phyloP scores from a whole-genome alignment of 2,329 filamentous ascomycete genomes.

The Cercospora zeina region DNA sequence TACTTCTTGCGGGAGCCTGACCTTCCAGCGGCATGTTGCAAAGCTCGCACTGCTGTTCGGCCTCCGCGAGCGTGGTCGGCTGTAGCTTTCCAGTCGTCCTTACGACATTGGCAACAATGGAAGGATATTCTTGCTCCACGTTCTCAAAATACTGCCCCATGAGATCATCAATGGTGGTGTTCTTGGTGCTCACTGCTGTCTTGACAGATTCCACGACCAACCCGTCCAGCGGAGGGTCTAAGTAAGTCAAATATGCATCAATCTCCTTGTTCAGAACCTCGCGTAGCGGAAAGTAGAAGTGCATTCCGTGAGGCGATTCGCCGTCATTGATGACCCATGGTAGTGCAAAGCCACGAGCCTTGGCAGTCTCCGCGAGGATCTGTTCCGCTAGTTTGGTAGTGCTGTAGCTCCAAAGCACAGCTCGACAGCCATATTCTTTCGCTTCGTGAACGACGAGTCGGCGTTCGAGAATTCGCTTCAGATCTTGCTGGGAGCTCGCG shows the following conservation, averaged over 20 bases:
- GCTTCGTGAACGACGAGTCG: constrained; percentile 70
- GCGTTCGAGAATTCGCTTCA: constrained; percentile 68
- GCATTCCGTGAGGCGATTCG: constrained; percentile 56
- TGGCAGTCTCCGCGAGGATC: constrained; percentile 83
- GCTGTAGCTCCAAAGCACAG: constrained; percentile 78
- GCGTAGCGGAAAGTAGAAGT: constrained; percentile 76
- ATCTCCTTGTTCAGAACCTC: constrained; percentile 85
- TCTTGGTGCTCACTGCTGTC: constrained; percentile 63
- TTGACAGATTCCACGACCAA: constrained; percentile 37
- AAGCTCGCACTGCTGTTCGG: constrained; percentile 57
- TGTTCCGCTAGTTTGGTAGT: constrained; percentile 86
- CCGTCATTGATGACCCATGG: constrained; percentile 83
- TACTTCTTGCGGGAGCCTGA: constrained; percentile 33
- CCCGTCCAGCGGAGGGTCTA: constrained; percentile 44
- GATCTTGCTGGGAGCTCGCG: constrained; percentile 72
- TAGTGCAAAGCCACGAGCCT: constrained; percentile 80
- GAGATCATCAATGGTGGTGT: constrained; percentile 85
- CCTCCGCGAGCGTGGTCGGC: constrained; percentile 43
- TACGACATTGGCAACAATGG: constrained; percentile 93
- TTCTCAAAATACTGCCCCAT: constrained; percentile 85
- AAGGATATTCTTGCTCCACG: constrained; percentile 82
- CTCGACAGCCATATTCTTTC: constrained; percentile 60
- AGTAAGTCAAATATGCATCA: constrained; percentile 58
- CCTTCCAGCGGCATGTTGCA: constrained; percentile 65
- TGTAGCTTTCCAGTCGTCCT: constrained; percentile 82